Percentiles rank a stretch among this genome's conserved stretches.
Conservation (phyloP, 495 filamentous ascomycete species). For the Aspergillus nanangensis region DNA sequence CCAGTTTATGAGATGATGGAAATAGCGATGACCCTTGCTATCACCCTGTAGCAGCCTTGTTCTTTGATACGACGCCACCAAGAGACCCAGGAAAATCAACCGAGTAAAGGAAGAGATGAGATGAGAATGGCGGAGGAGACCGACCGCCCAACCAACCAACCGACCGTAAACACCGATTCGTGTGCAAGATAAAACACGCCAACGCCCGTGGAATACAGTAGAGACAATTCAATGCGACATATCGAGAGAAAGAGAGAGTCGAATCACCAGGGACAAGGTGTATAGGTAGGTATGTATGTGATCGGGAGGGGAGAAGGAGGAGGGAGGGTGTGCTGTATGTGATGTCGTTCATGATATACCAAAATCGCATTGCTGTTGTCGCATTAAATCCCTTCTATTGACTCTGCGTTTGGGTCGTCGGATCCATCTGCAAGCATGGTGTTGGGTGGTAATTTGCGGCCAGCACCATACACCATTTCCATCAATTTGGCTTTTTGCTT, state of each 20-base stretch:
- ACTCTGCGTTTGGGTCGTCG: slow-evolving; percentile 12
- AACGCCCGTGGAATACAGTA: not conserved
- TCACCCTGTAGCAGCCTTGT: not conserved
- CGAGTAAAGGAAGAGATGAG: not conserved
- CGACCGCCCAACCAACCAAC: too few species aligned
- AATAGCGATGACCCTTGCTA: not conserved
- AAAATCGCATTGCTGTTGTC: too few species aligned
- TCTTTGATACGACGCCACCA: not conserved
- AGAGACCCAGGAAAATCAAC: too few species aligned
- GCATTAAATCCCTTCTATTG: slow-evolving; percentile 7
- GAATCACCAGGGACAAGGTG: not conserved
- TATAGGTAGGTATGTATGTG: not conserved
- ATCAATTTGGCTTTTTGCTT: slow-evolving; percentile 78
- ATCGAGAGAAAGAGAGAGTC: not conserved
- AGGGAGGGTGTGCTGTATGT: too few species aligned
- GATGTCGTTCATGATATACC: too few species aligned
- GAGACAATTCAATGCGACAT: not conserved
- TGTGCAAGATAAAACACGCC: not conserved
- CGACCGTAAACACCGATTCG: not conserved
- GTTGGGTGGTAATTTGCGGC: slow-evolving; percentile 26
- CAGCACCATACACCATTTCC: slow-evolving; percentile 70
- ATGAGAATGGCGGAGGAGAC: not conserved
- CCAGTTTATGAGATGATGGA: not conserved
- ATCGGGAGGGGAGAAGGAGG: not conserved
- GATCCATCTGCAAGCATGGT: slow-evolving; percentile 23